Evolutionary conservation across 2,329 filamentous ascomycete genomes (phyloP).

Genomic region (Kalmusia sp.): DNA sequence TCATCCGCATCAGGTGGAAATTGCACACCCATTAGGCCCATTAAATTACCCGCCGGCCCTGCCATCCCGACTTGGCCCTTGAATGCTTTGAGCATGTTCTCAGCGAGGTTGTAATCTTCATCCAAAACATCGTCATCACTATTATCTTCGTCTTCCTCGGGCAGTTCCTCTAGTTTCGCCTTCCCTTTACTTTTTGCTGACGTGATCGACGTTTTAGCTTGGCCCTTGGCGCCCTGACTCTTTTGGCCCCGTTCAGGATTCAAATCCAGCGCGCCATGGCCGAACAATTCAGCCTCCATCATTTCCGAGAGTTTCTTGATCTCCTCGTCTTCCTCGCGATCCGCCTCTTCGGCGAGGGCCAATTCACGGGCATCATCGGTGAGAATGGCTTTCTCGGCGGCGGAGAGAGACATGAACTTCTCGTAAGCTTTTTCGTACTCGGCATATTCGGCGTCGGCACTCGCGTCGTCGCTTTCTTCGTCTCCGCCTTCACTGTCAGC

Average conservation of each 20-base stretch:
- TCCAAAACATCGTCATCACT: slow-evolving; percentile 64
- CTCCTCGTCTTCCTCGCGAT: slow-evolving; percentile 58
- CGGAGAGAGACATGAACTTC: slow-evolving; percentile 77
- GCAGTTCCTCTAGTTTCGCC: slow-evolving; percentile 18
- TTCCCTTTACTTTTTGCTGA: slow-evolving; percentile 40
- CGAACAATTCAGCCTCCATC: slow-evolving; percentile 76
- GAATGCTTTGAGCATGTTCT: slow-evolving; percentile 91
- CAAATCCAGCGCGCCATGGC: slow-evolving; percentile 68
- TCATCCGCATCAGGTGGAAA: slow-evolving; percentile 81
- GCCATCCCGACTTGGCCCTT: slow-evolving; percentile 86
- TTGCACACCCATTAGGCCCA: slow-evolving; percentile 83
- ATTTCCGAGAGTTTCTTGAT: slow-evolving; percentile 70
- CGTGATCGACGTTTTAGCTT: slow-evolving; percentile 18
- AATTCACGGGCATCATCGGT: slow-evolving; percentile 44
- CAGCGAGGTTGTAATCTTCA: slow-evolving; percentile 85
- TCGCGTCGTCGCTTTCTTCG: slow-evolving; percentile 70
- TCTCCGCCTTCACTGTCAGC: slow-evolving; percentile 48
- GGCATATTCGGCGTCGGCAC: slow-evolving; percentile 76
- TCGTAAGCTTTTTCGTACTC: slow-evolving; percentile 80
- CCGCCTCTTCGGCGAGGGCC: slow-evolving; percentile 49
- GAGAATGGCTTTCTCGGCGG: slow-evolving; percentile 41
- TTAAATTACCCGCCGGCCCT: slow-evolving; percentile 85
- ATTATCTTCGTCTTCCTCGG: slow-evolving; percentile 50
- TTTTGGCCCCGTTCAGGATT: slow-evolving; percentile 28
- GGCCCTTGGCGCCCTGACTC: slow-evolving; percentile 10